Percentiles rank a stretch among this genome's conserved stretches.
Evolutionary conservation across 768 basidiomycete genomes (phyloP).

Genomic region (Pleurotus djamor): DNA sequence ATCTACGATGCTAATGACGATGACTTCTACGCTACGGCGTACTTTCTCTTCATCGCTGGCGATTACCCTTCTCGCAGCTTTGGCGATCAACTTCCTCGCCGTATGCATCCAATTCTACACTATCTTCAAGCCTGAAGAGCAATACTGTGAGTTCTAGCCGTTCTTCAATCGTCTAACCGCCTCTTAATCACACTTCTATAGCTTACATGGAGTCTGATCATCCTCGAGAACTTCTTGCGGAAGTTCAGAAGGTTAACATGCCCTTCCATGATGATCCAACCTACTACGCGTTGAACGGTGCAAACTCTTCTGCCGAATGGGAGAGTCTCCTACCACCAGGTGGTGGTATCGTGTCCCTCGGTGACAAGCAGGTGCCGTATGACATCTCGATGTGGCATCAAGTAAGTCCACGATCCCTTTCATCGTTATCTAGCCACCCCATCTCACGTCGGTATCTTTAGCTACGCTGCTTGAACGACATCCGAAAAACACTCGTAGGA

Average conservation of each 20-base stretch:
- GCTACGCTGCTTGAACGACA: slow-evolving; percentile 32
- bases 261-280: slow-evolving; percentile 11
- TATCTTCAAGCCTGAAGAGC: neutral
- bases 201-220: slow-evolving; percentile 10
- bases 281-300: slow-evolving; percentile 8
- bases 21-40: too few species aligned
- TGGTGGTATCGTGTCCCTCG: slow-evolving; percentile 29
- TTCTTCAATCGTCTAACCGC: neutral
- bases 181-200: neutral
- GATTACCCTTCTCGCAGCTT: neutral
- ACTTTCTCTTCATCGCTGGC: neutral
- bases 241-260: slow-evolving; percentile 12
- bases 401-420: neutral
- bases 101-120: slow-evolving; percentile 2
- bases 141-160: neutral
- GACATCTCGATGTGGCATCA: slow-evolving; percentile 36
- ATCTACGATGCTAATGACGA: neutral
- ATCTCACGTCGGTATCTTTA: neutral
- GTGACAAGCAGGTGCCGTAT: slow-evolving; percentile 28
- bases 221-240: slow-evolving; percentile 12
- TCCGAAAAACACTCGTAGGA: slow-evolving; percentile 23
- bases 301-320: slow-evolving; percentile 9
- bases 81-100: slow-evolving; percentile 1
- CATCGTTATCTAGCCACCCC: neutral
- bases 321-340: slow-evolving; percentile 17